These are phyloP conservation scores for Fraxinus sp. DNA, from an alignment of 305 asterid species.

Conservation along the genomic window DNA sequence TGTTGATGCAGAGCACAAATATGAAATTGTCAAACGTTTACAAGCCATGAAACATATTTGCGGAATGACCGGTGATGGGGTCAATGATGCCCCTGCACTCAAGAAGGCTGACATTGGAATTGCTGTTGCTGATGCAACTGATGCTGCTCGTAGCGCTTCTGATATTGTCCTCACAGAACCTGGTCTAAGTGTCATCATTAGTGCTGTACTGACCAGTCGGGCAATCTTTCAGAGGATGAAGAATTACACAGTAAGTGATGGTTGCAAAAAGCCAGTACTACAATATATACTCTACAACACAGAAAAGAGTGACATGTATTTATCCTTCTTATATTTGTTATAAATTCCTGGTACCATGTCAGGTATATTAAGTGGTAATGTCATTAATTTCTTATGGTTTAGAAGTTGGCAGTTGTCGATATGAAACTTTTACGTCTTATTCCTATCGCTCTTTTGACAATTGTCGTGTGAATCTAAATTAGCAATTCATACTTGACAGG, in stretches of 20 bases:
- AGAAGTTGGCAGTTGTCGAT: neutral
- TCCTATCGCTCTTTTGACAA: neutral
- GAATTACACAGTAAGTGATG: conserved; percentile 58
- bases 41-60: conserved; percentile 83
- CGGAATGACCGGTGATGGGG: conserved; percentile 86
- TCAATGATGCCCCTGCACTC: conserved; percentile 78
- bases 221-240: conserved; percentile 84
- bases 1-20: conserved; percentile 62
- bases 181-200: conserved; percentile 79
- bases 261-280: neutral
- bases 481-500: neutral
- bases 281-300: neutral
- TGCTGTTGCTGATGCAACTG: conserved; percentile 82
- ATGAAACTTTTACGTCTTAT: neutral
- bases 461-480: neutral
- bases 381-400: neutral
- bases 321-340: neutral
- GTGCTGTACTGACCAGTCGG: conserved; percentile 82
- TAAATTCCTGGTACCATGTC: neutral
- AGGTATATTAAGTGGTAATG: neutral
- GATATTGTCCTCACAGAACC: conserved; percentile 86
- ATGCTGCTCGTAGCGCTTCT: conserved; percentile 76
- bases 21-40: conserved; percentile 75
- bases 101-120: conserved; percentile 78
- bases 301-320: neutral